Base-by-base conservation (phyloP, 2,329 filamentous ascomycete species). In the Phialocephala sp. region DNA sequence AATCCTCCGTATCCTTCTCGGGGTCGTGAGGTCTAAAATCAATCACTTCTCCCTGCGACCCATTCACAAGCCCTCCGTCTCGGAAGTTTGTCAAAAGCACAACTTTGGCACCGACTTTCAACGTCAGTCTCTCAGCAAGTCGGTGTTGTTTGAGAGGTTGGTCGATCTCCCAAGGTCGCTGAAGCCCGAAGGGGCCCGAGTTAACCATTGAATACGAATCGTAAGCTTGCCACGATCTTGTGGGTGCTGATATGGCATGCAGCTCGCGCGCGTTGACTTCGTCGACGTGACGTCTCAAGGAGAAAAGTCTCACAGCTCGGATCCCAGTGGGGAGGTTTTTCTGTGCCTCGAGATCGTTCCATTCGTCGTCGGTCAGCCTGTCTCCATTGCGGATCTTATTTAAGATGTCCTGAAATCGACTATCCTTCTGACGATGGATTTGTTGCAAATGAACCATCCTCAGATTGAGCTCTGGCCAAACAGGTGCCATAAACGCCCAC, bases 391-490 rank as follows among this genome's bases (percentile, higher is more conserved):
- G 71, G 12, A 75, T 69, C 45, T 75, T 74, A 35, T 73, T 72
- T 14, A 75, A 54, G 1, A 75, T 68, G 15, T 59, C 57, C 36
- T 74, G 70, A 43, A 75, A 74, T 15, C 20, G n/a, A 4, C 60
- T 64, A 27, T 71, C 71, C 24, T 71, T 73, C 52, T 75, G 72
- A 1, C 74, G 72, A 65, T 75, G 72, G 27, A 75, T 75, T 43
- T 73, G 67, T 11, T 73, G 66, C 3, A 75, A 63, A 14, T 69
- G 69, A 35, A 75, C 64, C 45, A 73, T 66, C 39, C 63, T 63
- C 5, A 74, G 47, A 1, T 67, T 62, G 1, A 74, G 66, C 11
- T 68, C 9, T 27, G 61, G 47, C 73, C 74, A 75, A 4, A 73
- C 72, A 4, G 60, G 59, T 1, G 73, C 64, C 56, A 68, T 71